Percentiles rank a stretch among this genome's conserved stretches.
Evolutionary conservation across 495 filamentous ascomycete genomes (phyloP).

Genomic region (Trichoderma reesei): DNA sequence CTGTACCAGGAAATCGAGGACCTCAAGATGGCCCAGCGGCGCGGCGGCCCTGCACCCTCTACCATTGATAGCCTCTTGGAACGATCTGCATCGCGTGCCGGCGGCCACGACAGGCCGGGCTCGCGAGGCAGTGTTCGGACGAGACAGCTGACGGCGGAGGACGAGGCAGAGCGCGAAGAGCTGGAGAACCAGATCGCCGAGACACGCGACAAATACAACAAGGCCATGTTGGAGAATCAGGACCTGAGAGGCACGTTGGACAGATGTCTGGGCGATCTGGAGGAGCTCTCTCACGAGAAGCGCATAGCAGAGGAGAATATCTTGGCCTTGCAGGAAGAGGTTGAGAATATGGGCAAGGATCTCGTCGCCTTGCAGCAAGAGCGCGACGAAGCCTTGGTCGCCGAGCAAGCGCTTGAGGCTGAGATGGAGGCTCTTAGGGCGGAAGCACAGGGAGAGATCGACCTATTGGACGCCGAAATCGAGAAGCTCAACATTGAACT

Average conservation of each 20-base stretch:
- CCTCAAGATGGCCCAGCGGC: slow-evolving; percentile 74
- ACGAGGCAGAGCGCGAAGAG: slow-evolving; percentile 70
- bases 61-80: slow-evolving; percentile 89
- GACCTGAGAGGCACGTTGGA: slow-evolving; percentile 68
- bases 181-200: slow-evolving; percentile 73
- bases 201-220: slow-evolving; percentile 75
- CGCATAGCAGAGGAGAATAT: slow-evolving; percentile 49
- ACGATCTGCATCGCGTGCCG: slow-evolving; percentile 77
- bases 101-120: slow-evolving; percentile 50
- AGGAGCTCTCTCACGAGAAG: slow-evolving; percentile 49
- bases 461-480: slow-evolving; percentile 69
- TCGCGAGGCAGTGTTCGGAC: slow-evolving; percentile 67
- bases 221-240: slow-evolving; percentile 75
- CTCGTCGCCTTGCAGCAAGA: slow-evolving; percentile 73
- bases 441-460: slow-evolving; percentile 76
- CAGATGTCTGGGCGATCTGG: slow-evolving; percentile 53
- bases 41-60: slow-evolving; percentile 46
- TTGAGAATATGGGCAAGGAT: slow-evolving; percentile 68
- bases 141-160: slow-evolving; percentile 44
- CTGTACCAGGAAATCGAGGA: slow-evolving; percentile 96
- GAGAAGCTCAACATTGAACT: slow-evolving; percentile 60
- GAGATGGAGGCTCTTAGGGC: slow-evolving; percentile 69
- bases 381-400: slow-evolving; percentile 72
- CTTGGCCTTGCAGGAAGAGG: slow-evolving; percentile 60
- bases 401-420: slow-evolving; percentile 67